Base-by-base conservation (phyloP, 2,329 filamentous ascomycete genomes). In the Elsinoe fawcettii region DNA sequence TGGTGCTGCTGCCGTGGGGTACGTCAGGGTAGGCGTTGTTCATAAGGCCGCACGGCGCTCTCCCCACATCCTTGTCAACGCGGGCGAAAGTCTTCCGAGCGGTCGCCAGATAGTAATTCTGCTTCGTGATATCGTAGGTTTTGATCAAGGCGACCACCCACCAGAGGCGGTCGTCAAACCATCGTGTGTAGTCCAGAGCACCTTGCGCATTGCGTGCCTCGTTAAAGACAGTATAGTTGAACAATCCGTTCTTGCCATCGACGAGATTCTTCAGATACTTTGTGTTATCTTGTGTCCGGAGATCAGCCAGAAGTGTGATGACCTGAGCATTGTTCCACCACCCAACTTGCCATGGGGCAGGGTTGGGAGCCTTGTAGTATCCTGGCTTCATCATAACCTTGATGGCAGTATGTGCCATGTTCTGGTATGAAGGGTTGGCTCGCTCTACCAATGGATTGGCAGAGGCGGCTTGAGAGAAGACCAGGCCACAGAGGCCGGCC, bases 61-160 rank as follows among this genome's bases (percentile, higher is more conserved):
- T 73, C 25, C 69, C 71, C 66, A 74, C 78, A n/a, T 46, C 41
- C 22, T 46, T 46, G 41, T 46, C 41, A 9, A 81, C 72, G 34
- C 73, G 71, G 3, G 70, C 63, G 60, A 81, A 81, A n/a, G 81
- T 77, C 0, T 69, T 71, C 47, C 74, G 68, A 0, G 78, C 78
- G 11, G 75, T 68, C 4, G 69, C 62, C 9, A 81, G 70, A 58
- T 80, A 80, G 2, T 70, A 60, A 0, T 58, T 56, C 20, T 77
- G 68, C 1, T 67, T 63, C 0, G 77, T 80, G 3, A 79, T 66
- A 61, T 81, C 79, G 66, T 80, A 81, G n/a, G 75, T 77, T 2
- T 71, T 73, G 61, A 81, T 74, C 77, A 77, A 80, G 20, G 72
- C 78, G 6, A 81, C 65, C 2, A 75, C 76, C 78, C 78, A 78